Percentiles rank a stretch among this genome's conserved stretches.
Conservation (phyloP, 768 basidiomycete genomes). For the Lactarius tabidus region DNA sequence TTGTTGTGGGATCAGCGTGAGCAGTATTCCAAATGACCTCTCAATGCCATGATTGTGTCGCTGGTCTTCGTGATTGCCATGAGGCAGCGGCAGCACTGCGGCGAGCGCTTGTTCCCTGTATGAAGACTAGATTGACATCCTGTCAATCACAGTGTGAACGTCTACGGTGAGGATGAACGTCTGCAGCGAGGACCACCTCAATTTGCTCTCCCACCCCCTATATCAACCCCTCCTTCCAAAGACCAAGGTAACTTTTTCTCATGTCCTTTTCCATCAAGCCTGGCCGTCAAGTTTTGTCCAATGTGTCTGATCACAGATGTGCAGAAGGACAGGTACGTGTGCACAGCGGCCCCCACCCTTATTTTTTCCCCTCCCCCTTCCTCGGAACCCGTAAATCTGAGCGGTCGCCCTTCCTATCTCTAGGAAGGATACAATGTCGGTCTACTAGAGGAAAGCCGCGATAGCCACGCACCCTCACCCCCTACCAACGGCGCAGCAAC, state of each 20-base stretch:
- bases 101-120: neutral
- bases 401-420: no score
- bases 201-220: neutral
- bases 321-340: conserved; percentile 32
- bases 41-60: neutral
- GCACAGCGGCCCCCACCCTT: no score
- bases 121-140: neutral
- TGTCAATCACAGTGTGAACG: no score
- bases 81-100: neutral
- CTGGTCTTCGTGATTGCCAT: neutral
- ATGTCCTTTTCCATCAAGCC: conserved; percentile 21
- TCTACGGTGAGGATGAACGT: no score
- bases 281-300: conserved; percentile 31
- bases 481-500: no score
- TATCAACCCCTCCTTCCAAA: no score
- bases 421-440: no score
- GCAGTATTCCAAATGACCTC: neutral
- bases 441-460: no score
- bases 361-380: no score
- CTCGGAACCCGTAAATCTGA: neutral
- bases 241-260: neutral
- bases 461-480: conserved; percentile 26
- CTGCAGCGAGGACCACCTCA: neutral
- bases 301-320: conserved; percentile 31
- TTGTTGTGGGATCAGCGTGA: neutral